These are phyloP conservation scores for Dovyalis caffra DNA, from an alignment of 345 rosid genomes.

Conservation along the genomic window DNA sequence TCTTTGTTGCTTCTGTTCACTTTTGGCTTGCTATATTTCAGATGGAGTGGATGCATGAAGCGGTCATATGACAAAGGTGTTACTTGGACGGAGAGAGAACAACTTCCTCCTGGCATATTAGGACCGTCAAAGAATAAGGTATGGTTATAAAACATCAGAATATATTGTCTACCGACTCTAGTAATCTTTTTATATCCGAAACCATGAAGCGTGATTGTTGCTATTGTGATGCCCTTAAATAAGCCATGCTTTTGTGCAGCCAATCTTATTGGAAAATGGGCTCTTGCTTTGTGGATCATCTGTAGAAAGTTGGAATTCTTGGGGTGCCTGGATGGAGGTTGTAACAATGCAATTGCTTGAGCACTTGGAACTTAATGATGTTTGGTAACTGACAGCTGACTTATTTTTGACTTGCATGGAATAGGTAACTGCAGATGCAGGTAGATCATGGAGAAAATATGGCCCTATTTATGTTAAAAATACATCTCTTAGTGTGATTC, in stretches of 20 bases:
- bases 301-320: slow-evolving; percentile 91
- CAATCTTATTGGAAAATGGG: slow-evolving; percentile 70
- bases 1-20: slow-evolving; percentile 7
- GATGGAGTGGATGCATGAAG: slow-evolving; percentile 98
- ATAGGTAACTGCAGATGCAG: slow-evolving; percentile 75
- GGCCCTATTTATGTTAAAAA: slow-evolving; percentile 76
- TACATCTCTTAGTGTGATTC: slow-evolving; percentile 77
- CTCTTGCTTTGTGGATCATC: slow-evolving; percentile 84
- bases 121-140: slow-evolving; percentile 96
- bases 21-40: slow-evolving; percentile 23
- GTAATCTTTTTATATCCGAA: slow-evolving; percentile 2
- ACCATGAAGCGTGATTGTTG: neutral
- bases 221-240: neutral
- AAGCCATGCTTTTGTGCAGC: slow-evolving; percentile 41
- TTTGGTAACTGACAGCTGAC: slow-evolving; percentile 11
- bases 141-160: neutral
- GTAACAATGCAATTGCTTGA: slow-evolving; percentile 12
- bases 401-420: slow-evolving; percentile 12
- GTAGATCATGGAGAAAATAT: slow-evolving; percentile 75
- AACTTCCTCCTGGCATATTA: slow-evolving; percentile 85
- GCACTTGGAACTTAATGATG: slow-evolving; percentile 9
- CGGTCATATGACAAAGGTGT: slow-evolving; percentile 76
- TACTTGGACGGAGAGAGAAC: slow-evolving; percentile 76
- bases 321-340: slow-evolving; percentile 98
- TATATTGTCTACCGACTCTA: neutral